Conservation (phyloP, 2,329 filamentous ascomycete genomes). For the Akanthomyces dipterigenus region DNA sequence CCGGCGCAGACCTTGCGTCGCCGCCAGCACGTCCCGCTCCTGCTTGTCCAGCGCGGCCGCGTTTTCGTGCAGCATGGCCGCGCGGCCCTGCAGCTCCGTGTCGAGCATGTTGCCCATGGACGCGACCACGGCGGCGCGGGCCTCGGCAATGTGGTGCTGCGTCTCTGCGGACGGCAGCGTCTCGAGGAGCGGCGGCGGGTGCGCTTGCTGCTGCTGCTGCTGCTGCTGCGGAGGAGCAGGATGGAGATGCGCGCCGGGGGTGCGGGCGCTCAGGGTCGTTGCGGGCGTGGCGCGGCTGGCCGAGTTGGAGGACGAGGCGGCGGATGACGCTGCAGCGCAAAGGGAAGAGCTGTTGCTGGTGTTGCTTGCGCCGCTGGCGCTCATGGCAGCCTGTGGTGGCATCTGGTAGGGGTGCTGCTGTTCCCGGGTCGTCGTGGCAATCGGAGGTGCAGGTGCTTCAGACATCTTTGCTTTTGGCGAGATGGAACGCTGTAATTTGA, state of each 20-base stretch:
- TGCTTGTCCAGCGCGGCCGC: constrained; percentile 58
- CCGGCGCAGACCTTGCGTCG: constrained; percentile 51
- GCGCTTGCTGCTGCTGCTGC: neutral
- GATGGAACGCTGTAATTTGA: neutral
- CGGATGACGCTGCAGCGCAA: neutral
- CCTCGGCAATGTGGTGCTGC: constrained; percentile 45
- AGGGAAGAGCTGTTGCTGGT: constrained; percentile 3
- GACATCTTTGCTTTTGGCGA: neutral
- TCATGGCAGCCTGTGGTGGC: neutral
- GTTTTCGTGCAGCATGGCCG: constrained; percentile 63
- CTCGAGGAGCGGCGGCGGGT: constrained; percentile 23
- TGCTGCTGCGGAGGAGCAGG: neutral
- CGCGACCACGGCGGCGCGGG: constrained; percentile 52
- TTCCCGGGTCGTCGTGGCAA: neutral
- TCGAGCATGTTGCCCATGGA: constrained; percentile 65
- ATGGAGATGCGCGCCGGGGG: neutral
- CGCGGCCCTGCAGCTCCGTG: constrained; percentile 60
- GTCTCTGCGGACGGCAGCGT: constrained; percentile 36
- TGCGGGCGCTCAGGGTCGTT: neutral
- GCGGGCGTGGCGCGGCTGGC: neutral
- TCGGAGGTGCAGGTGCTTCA: neutral
- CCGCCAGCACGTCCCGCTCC: constrained; percentile 56
- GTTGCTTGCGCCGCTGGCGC: constrained; percentile 8
- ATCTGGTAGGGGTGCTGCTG: neutral
- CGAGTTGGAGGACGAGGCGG: neutral